phyloP scores from a whole-genome alignment of 371 early-diverging fungal species.

The Apophysomyces trapeziformis region DNA sequence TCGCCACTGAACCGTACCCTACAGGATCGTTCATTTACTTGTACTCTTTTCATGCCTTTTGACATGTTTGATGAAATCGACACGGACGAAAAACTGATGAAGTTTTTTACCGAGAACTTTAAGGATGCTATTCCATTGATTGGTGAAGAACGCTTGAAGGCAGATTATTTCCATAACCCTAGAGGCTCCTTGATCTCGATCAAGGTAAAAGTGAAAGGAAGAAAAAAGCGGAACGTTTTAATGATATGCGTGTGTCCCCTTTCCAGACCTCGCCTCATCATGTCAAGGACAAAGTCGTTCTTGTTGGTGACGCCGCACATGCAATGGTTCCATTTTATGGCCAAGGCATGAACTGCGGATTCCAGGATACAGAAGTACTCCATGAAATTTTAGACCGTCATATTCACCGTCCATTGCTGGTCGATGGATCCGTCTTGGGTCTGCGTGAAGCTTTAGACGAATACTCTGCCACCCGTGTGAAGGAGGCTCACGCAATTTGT shows the following conservation, averaged over 20 bases:
- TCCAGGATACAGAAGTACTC: conserved; percentile 89
- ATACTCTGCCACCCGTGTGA: conserved; percentile 74
- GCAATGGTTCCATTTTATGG: conserved; percentile 98
- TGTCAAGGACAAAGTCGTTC: conserved; percentile 73
- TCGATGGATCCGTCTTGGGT: conserved; percentile 20
- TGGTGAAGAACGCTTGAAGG: conserved; percentile 68
- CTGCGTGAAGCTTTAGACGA: conserved; percentile 67
- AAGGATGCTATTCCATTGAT: conserved; percentile 84
- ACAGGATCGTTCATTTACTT: conserved; percentile 91
- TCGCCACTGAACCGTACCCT: neutral
- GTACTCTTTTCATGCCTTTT: conserved; percentile 96
- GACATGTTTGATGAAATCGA: conserved; percentile 80
- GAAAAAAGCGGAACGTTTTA: neutral
- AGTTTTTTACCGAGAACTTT: conserved; percentile 82
- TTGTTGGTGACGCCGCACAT: conserved; percentile 97
- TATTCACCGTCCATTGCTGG: conserved; percentile 37
- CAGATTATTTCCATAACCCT: conserved; percentile 84
- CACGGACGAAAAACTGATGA: conserved; percentile 66
- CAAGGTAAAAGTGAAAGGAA: conserved; percentile 53
- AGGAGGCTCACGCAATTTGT: conserved; percentile 91
- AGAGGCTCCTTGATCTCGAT: conserved; percentile 84
- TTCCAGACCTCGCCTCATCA: conserved; percentile 84
- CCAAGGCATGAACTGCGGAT: conserved; percentile 98
- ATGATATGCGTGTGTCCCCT: neutral
- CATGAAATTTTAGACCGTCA: conserved; percentile 68